Evolutionary conservation across 257 asterid genomes (phyloP), one percentile per base, ranked within the genome.

Genomic region (Pogostemon cablin): DNA sequence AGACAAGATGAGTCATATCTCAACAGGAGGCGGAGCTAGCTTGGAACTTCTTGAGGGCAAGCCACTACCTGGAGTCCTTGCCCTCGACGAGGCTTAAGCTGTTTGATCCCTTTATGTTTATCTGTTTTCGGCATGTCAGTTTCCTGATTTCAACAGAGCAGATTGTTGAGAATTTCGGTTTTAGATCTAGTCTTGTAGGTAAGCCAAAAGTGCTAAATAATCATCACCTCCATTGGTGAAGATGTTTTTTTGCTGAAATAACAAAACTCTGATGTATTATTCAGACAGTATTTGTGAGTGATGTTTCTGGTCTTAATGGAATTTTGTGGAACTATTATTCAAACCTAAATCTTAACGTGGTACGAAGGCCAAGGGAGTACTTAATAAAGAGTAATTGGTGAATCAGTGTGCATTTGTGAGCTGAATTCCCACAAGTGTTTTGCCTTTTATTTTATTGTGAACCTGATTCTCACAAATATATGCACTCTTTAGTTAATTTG

Each of bases 1-100:
- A 3, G 96, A 87, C 38, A 89, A 87, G 87, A 91, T 89, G 97
- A 91, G 97, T 89, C 96, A 91, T 71, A 91, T 91, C 78, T 91
- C 97, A 1, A 91, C 97, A 0, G 97, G 97, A 56, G 96, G 97
- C 0, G 97, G 97, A 56, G 97, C 96, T 25, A 91, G 96, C 86
- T 82, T 91, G 89, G 97, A 91, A 78, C 96, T 91, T 75, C 90
- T 91, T 0, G 97, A 91, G 77, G 97, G 97, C 63, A 91, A 91
- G 78, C 38, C 83, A 10, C 90, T 91, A 3, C 96, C 97, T 7
- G 97, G 97, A 54, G 96, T 87, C 67, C 86, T 91, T 42, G 95
- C 98, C 69, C 88, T 89, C 9, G 17, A 91, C 1, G 90, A 92
- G 3, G 96, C 96, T 52, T 91, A 68, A 82, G 71, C 60, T 6